Conservation (phyloP, 2,329 filamentous ascomycete genomes). For the Coniochaeta sp. region DNA sequence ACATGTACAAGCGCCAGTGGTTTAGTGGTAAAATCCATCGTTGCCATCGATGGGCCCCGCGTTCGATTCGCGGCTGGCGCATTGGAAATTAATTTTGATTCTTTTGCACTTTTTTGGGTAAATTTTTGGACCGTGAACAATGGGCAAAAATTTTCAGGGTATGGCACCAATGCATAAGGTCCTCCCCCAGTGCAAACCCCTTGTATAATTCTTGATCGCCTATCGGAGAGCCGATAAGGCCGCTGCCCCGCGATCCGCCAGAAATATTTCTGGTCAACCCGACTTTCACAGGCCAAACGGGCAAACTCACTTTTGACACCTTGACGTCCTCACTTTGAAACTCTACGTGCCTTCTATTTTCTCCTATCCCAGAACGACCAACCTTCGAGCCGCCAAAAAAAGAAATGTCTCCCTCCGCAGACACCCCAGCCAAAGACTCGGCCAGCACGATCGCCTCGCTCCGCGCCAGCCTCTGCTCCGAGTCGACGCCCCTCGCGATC, state of each 20-base stretch:
- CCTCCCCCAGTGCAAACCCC: too few species aligned
- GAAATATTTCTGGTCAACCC: slow-evolving; percentile 1
- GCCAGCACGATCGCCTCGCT: slow-evolving; percentile 53
- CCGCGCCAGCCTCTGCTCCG: slow-evolving; percentile 71
- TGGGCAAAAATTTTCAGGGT: too few species aligned
- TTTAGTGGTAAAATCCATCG: slow-evolving; percentile 45
- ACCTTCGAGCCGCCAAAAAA: too few species aligned
- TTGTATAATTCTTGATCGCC: too few species aligned
- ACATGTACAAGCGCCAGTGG: slow-evolving; percentile 26
- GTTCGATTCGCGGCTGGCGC: slow-evolving; percentile 4
- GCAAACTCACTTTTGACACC: too few species aligned
- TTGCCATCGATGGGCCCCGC: slow-evolving; percentile 29
- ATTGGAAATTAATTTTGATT: too few species aligned
- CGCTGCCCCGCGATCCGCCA: neutral
- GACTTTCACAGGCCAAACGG: neutral
- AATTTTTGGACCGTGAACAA: too few species aligned
- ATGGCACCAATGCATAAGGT: too few species aligned
- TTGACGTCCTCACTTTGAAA: too few species aligned
- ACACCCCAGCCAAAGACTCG: neutral
- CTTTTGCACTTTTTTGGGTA: too few species aligned
- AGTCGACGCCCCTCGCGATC: slow-evolving; percentile 73
- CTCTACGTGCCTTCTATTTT: too few species aligned
- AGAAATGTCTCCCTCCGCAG: slow-evolving; percentile 1
- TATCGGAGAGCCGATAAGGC: slow-evolving; percentile 2
- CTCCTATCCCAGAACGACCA: too few species aligned